Conservation (phyloP, 2,329 filamentous ascomycete species). For the Macrophomina pseudophaseolina region DNA sequence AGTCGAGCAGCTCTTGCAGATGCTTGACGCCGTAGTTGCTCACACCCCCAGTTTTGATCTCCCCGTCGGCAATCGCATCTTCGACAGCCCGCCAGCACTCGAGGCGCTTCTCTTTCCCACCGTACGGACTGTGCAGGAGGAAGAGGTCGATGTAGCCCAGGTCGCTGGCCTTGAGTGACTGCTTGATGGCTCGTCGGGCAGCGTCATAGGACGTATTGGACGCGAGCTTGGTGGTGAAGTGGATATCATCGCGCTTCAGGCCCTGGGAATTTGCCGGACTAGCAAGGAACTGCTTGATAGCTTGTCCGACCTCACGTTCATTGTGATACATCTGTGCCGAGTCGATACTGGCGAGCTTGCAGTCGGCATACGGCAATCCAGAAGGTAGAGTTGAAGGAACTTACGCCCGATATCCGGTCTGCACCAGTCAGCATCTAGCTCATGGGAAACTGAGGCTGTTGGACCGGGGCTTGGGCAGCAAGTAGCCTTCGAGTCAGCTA, state of each 20-base stretch:
- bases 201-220: constrained; percentile 70
- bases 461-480: background rate
- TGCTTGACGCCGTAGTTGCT: constrained; percentile 80
- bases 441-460: background rate
- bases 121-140: constrained; percentile 78
- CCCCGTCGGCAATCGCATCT: constrained; percentile 74
- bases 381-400: constrained; percentile 28
- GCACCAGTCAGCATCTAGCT: constrained; percentile 32
- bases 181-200: constrained; percentile 68
- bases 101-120: constrained; percentile 69
- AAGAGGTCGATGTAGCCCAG: constrained; percentile 81
- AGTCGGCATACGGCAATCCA: background rate
- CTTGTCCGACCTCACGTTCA: constrained; percentile 70
- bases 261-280: constrained; percentile 53
- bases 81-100: constrained; percentile 79
- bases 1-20: constrained; percentile 71
- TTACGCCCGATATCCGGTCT: constrained; percentile 54
- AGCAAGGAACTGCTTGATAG: constrained; percentile 64
- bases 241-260: constrained; percentile 71
- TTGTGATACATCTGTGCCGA: constrained; percentile 72
- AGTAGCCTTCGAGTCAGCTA: constrained; percentile 22
- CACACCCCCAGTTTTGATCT: constrained; percentile 74
- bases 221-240: constrained; percentile 80
- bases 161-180: constrained; percentile 67
- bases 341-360: constrained; percentile 51